A percentile compares a stretch with the other conserved stretches of the same genome.
Conservation (phyloP, 805 yeast genomes). For the Lipomyces sp. region DNA sequence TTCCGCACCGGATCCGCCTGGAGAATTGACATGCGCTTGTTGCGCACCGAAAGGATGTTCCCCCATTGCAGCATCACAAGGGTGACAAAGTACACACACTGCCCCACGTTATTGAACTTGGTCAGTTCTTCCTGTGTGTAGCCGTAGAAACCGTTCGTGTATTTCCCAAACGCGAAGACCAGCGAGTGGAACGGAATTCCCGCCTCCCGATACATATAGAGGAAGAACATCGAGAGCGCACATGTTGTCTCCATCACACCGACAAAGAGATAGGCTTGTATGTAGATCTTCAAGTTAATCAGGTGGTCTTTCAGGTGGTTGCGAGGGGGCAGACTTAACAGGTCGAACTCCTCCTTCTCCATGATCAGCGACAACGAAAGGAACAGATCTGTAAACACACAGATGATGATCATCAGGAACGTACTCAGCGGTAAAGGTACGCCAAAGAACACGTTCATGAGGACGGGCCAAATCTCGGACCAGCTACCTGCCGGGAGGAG, state of each 20-base stretch:
- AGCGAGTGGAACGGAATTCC: background rate
- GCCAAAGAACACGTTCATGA: too few species aligned
- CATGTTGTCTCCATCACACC: background rate
- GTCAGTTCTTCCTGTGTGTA: background rate
- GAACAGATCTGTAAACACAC: conserved; percentile 51
- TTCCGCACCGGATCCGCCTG: conserved; percentile 51
- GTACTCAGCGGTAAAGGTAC: too few species aligned
- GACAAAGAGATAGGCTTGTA: background rate
- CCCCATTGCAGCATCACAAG: conserved; percentile 56
- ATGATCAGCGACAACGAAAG: conserved; percentile 49
- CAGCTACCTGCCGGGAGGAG: too few species aligned
- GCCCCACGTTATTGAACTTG: background rate
- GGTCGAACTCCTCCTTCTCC: background rate
- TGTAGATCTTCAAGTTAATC: background rate
- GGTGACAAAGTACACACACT: conserved; percentile 54
- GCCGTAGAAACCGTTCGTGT: background rate
- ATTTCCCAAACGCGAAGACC: background rate
- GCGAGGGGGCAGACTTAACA: background rate
- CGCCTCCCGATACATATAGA: background rate
- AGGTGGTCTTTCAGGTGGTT: background rate
- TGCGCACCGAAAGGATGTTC: conserved; percentile 53
- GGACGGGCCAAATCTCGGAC: too few species aligned
- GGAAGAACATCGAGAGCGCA: background rate
- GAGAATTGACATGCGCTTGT: conserved; percentile 50
- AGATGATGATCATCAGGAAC: background rate